Conservation (phyloP, 1,139 yeast species). For the Taphrina betulina region DNA sequence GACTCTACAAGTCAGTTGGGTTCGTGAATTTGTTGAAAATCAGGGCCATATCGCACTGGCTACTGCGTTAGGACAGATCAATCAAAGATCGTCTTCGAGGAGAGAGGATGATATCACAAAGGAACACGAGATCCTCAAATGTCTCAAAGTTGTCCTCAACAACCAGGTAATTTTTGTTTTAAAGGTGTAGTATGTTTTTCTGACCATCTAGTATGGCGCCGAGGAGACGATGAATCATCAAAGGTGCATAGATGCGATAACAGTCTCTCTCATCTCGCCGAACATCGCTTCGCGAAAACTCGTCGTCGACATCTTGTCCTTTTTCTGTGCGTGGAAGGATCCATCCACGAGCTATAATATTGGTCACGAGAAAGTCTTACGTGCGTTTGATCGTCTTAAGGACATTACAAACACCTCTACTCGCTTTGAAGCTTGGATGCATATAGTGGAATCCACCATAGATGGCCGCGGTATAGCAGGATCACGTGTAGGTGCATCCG, state of each 20-base stretch:
- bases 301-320: slow-evolving; percentile 73
- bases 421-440: slow-evolving; percentile 83
- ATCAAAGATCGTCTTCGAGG: slow-evolving; percentile 41
- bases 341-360: slow-evolving; percentile 41
- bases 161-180: slow-evolving; percentile 42
- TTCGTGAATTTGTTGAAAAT: slow-evolving; percentile 68
- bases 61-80: slow-evolving; percentile 54
- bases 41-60: slow-evolving; percentile 89
- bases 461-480: slow-evolving; percentile 90
- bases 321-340: slow-evolving; percentile 54
- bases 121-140: slow-evolving; percentile 60
- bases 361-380: slow-evolving; percentile 63
- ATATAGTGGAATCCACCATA: slow-evolving; percentile 66
- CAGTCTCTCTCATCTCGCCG: slow-evolving; percentile 60
- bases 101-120: slow-evolving; percentile 53
- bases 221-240: slow-evolving; percentile 54
- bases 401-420: slow-evolving; percentile 61
- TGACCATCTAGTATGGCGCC: slow-evolving; percentile 50
- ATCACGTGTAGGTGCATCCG: slow-evolving; percentile 88
- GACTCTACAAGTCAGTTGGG: slow-evolving; percentile 93
- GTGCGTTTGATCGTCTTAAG: slow-evolving; percentile 62
- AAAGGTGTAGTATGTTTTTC: no score
- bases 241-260: slow-evolving; percentile 57
- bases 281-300: slow-evolving; percentile 71
- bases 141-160: slow-evolving; percentile 62